Evolutionary conservation across 192 early-diverging fungal species (phyloP).

Genomic region (Phycomyces blakesleeanus): DNA sequence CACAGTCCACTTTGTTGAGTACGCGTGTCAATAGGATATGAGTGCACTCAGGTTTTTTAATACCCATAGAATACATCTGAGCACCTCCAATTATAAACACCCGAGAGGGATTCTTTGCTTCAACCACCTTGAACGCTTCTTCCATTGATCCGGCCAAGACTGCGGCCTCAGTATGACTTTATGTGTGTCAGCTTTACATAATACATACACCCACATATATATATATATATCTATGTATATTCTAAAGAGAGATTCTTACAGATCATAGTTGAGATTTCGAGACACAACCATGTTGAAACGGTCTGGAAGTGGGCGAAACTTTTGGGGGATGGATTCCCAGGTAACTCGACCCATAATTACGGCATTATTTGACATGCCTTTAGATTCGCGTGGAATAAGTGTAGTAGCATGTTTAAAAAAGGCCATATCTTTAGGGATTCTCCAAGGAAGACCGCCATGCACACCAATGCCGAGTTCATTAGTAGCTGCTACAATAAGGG

Average conservation of each 20-base stretch:
- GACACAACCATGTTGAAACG: constrained; percentile 88
- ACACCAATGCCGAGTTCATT: constrained; percentile 75
- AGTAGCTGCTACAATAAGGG: constrained; percentile 76
- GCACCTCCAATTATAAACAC: constrained; percentile 85
- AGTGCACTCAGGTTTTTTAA: constrained; percentile 50
- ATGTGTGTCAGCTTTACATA: not conserved
- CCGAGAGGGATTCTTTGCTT: constrained; percentile 34
- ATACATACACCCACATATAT: not conserved
- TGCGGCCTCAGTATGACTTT: constrained; percentile 32
- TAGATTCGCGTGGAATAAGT: constrained; percentile 14
- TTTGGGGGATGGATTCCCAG: constrained; percentile 88
- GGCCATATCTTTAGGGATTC: constrained; percentile 77
- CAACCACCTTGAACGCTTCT: constrained; percentile 50
- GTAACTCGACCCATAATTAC: constrained; percentile 93
- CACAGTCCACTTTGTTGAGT: constrained; percentile 60
- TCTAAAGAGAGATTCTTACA: constrained; percentile 29
- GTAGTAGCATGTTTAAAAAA: constrained; percentile 76
- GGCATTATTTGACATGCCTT: constrained; percentile 52
- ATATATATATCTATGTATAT: too few relatives aligned
- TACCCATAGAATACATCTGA: constrained; percentile 66
- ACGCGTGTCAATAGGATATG: constrained; percentile 73
- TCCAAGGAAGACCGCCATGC: constrained; percentile 77
- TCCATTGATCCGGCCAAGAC: constrained; percentile 47
- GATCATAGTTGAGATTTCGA: constrained; percentile 47
- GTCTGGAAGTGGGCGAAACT: constrained; percentile 71